Percentiles rank a stretch among this genome's conserved stretches.
Conservation (phyloP, 2,329 filamentous ascomycete species). For the Sporothrix inflata region DNA sequence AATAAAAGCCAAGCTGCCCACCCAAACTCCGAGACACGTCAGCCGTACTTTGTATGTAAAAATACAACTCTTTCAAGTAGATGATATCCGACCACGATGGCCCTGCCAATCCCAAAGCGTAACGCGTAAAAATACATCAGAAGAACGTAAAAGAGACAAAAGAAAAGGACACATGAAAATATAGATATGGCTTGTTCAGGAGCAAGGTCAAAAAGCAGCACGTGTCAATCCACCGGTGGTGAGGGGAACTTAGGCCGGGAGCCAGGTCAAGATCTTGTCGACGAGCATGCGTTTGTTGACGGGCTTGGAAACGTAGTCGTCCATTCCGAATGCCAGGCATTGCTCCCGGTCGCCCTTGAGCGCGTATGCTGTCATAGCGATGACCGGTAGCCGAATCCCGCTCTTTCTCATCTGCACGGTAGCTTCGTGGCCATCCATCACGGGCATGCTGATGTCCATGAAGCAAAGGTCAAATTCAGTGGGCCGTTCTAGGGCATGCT, state of each 20-base stretch:
- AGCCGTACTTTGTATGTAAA: neutral
- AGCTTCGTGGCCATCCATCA: conserved; percentile 59
- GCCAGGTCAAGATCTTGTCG: conserved; percentile 29
- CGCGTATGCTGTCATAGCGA: conserved; percentile 61
- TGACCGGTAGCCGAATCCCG: conserved; percentile 39
- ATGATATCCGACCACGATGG: neutral
- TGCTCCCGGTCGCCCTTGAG: conserved; percentile 58
- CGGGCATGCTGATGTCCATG: conserved; percentile 64
- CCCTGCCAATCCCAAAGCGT: neutral
- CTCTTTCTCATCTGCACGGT: conserved; percentile 52
- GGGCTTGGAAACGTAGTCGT: conserved; percentile 54
- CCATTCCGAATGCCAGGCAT: conserved; percentile 59
- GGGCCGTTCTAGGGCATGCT: conserved; percentile 46
- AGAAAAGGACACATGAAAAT: no score
- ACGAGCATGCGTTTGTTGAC: conserved; percentile 36
- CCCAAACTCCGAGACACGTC: neutral
- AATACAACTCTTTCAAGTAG: neutral
- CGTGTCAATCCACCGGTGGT: neutral
- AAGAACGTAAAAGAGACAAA: conserved; percentile 8
- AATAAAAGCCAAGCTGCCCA: neutral
- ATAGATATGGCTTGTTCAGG: no score
- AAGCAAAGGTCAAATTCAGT: conserved; percentile 53
- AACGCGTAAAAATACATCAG: neutral
- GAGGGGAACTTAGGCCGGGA: conserved; percentile 16
- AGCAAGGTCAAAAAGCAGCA: neutral